Base-by-base conservation (phyloP, 495 filamentous ascomycete species). In the Schizothecium vesticola region DNA sequence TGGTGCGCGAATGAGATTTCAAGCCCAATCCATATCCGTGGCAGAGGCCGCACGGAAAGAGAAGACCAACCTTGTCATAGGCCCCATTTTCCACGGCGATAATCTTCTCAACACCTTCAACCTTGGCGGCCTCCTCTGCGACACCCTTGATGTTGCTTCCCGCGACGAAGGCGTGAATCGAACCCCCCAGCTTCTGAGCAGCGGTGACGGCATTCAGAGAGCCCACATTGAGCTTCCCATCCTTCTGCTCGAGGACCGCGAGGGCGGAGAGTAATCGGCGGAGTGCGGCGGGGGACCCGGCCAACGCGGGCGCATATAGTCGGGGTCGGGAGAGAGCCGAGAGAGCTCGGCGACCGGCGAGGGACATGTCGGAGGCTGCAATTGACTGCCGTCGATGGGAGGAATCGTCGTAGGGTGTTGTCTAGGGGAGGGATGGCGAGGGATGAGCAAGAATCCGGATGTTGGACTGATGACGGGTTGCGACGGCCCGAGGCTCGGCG, bases 191-290 rank as follows among this genome's bases (percentile, higher is more conserved):
- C 76, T 92, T 94, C 77, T 88, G 84, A 23, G 93, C 96, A 5
- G 96, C 95, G 4, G 90, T 92, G 60, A 99, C 85, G 56, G 93
- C 91, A 69, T 92, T 90, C 16, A 97, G 83, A 3, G 95, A 97
- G 2, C 91, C 89, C 70, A 82, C 78, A 73, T 91, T 90, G 70
- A 99, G 86, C 78, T 93, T 89, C 68, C 96, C 95, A 72, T 96
- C 91, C 75, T 89, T 89, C 79, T 99, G 95, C 79, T 99, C 95
- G 69, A 99, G 89, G 58, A 98, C 81, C 55, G 94, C 94, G 51
- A 99, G 87, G 59, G 92, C 93, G 58, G 92, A 97, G 61, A 97
- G 84, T 64, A 96, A 83, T 71, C 92, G 87, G 73, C 86, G 83
- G 71, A 92, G 80, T 63, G 80, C 77, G 26, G 82, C 80, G 67